These are phyloP conservation scores for Bacterosira constricta DNA, from an alignment of 108 stramenopile species.

Conservation along the genomic window DNA sequence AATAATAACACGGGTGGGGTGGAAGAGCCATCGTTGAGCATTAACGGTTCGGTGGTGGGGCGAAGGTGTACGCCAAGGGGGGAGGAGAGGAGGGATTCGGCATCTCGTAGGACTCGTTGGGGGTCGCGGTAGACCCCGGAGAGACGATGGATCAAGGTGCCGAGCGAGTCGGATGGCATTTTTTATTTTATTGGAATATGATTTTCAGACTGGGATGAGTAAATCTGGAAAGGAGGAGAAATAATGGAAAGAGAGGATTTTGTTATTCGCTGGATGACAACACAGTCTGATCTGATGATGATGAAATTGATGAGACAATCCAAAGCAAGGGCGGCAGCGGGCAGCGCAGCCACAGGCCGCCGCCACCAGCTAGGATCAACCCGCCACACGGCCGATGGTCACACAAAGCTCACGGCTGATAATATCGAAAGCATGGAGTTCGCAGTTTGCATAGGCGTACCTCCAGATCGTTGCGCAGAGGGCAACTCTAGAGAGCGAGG, in stretches of 20 bases:
- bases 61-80: slow-evolving; percentile 61
- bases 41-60: slow-evolving; percentile 65
- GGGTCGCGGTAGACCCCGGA: slow-evolving; percentile 84
- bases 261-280: neutral
- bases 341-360: neutral
- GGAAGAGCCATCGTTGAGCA: slow-evolving; percentile 66
- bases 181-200: neutral
- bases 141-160: slow-evolving; percentile 53
- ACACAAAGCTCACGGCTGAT: too few relatives aligned
- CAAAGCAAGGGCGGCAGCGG: neutral
- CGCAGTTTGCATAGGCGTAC: too few relatives aligned
- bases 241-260: neutral
- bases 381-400: too few relatives aligned
- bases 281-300: too few relatives aligned
- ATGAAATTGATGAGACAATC: neutral
- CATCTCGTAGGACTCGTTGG: slow-evolving; percentile 73
- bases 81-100: slow-evolving; percentile 58
- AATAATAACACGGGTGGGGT: slow-evolving; percentile 59
- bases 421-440: too few relatives aligned
- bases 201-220: neutral
- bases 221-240: neutral
- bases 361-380: too few relatives aligned
- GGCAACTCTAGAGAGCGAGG: too few relatives aligned
- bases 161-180: slow-evolving; percentile 2
- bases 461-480: too few relatives aligned